These are phyloP conservation scores for Wickerhamomyces mucosus DNA, from an alignment of 805 yeast genomes.

Conservation along the genomic window DNA sequence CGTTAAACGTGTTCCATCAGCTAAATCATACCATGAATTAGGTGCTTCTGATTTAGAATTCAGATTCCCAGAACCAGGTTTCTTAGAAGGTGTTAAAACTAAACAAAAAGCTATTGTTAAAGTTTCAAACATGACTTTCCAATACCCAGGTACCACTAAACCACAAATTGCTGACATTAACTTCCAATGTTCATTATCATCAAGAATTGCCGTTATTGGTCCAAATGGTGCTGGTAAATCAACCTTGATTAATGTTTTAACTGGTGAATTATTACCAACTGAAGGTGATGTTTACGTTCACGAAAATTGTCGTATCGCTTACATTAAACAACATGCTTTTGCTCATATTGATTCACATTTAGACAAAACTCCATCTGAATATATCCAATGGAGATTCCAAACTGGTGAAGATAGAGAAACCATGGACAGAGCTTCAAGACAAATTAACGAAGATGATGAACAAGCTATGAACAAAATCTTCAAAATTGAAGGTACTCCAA, in stretches of 20 bases:
- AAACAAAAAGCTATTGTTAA: slow-evolving; percentile 99
- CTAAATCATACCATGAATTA: slow-evolving; percentile 96
- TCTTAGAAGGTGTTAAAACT: slow-evolving; percentile 99
- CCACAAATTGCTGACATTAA: slow-evolving; percentile 88
- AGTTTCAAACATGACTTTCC: slow-evolving; percentile 96
- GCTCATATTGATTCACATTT: slow-evolving; percentile 98
- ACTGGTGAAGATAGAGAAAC: slow-evolving; percentile 99
- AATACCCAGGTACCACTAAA: slow-evolving; percentile 96
- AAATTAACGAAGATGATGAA: slow-evolving; percentile 94
- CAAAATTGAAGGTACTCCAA: slow-evolving; percentile 97
- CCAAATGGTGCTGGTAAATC: slow-evolving; percentile 99
- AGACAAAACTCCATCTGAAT: slow-evolving; percentile 99
- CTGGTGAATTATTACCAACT: slow-evolving; percentile 99
- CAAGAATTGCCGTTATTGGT: slow-evolving; percentile 99
- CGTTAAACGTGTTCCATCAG: slow-evolving; percentile 97
- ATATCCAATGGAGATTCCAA: slow-evolving; percentile 99
- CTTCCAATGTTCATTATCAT: slow-evolving; percentile 98
- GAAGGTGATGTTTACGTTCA: slow-evolving; percentile 98
- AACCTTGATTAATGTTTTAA: slow-evolving; percentile 94
- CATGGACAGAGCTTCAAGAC: slow-evolving; percentile 99
- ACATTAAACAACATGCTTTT: slow-evolving; percentile 99
- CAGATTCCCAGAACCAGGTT: slow-evolving; percentile 99
- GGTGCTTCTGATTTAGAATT: slow-evolving; percentile 97
- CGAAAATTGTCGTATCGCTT: slow-evolving; percentile 99
- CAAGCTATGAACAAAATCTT: slow-evolving; percentile 98